These are phyloP conservation scores for Termitomyces sp. DNA, from an alignment of 768 basidiomycete genomes.

Conservation along the genomic window DNA sequence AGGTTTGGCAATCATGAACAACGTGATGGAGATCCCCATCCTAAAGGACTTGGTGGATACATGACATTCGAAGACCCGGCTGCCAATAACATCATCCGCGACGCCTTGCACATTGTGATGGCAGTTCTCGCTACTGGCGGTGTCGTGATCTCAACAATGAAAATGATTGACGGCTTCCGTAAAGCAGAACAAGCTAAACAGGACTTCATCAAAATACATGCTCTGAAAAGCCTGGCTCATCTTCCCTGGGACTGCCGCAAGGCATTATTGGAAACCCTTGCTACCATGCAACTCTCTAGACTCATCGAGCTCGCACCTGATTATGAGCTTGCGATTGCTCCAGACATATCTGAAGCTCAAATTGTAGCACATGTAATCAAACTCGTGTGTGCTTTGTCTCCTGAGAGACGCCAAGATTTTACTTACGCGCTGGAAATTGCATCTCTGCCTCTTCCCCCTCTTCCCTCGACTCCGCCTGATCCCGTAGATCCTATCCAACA, in stretches of 20 bases:
- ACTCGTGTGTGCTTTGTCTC: background rate
- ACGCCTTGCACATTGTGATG: background rate
- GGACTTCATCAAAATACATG: background rate
- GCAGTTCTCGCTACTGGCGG: background rate
- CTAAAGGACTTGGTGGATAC: background rate
- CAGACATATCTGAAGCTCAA: background rate
- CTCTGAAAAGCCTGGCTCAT: background rate
- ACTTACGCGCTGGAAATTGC: background rate
- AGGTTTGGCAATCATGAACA: background rate
- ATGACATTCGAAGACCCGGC: background rate
- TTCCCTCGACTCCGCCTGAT: background rate
- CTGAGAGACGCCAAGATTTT: background rate
- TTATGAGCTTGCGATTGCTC: background rate
- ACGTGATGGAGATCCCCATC: background rate
- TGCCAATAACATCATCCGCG: background rate
- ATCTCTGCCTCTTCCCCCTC: background rate
- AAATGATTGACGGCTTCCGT: background rate
- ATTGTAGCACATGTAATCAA: background rate
- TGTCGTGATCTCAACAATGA: background rate
- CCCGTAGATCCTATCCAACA: background rate
- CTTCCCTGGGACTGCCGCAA: background rate
- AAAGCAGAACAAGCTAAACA: conserved; percentile 1
- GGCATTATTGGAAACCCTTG: background rate
- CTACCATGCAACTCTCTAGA: background rate
- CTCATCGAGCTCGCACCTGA: background rate